phyloP scores from a whole-genome alignment of 768 basidiomycete genomes.

The Cystobasidium ongulense region DNA sequence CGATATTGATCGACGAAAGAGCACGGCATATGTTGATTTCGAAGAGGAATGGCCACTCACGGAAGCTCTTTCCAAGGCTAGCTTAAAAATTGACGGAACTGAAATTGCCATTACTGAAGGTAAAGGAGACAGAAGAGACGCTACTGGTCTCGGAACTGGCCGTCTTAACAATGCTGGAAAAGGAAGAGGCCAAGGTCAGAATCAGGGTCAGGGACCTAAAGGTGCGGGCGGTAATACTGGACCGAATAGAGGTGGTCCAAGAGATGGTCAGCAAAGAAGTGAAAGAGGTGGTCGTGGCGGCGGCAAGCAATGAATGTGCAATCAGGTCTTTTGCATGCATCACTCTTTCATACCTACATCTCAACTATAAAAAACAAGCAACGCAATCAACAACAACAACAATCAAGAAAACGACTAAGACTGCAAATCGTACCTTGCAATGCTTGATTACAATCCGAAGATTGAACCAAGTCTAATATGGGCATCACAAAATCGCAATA shows the following conservation, averaged over 20 bases:
- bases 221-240: not conserved
- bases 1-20: conserved; percentile 24
- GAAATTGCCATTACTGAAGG: not conserved
- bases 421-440: no score
- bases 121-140: not conserved
- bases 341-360: no score
- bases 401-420: no score
- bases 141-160: not conserved
- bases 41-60: conserved; percentile 21
- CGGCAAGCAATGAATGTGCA: not conserved
- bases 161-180: conserved; percentile 1
- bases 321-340: no score
- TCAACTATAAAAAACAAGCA: no score
- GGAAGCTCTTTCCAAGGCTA: not conserved
- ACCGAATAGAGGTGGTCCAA: not conserved
- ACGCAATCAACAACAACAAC: no score
- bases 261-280: conserved; percentile 10
- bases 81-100: not conserved
- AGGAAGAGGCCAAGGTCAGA: conserved; percentile 12
- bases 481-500: no score
- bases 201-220: not conserved
- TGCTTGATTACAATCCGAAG: no score
- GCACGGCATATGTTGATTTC: conserved; percentile 23
- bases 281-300: conserved; percentile 5
- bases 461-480: no score